These are phyloP conservation scores for Aspergillus caelatus DNA, from an alignment of 2,329 filamentous ascomycete species.

Conservation along the genomic window DNA sequence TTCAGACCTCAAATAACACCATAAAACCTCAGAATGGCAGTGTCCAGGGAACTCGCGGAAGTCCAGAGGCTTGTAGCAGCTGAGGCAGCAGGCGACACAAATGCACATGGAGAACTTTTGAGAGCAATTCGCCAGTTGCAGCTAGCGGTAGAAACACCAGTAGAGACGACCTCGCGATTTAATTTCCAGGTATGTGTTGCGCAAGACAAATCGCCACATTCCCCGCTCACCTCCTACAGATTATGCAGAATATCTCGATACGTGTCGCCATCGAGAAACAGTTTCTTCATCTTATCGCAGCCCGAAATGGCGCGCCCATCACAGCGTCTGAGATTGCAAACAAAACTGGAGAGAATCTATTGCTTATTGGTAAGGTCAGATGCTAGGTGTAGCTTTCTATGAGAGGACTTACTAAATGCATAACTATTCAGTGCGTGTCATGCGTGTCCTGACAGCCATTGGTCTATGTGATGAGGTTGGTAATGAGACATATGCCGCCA, in stretches of 20 bases:
- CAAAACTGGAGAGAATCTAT: constrained; percentile 12
- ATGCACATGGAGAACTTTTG: constrained; percentile 16
- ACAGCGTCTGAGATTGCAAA: constrained; percentile 14
- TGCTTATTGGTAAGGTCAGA: constrained; percentile 13
- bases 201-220: not conserved
- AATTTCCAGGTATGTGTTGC: constrained; percentile 17
- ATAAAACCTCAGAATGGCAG: constrained; percentile 4
- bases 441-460: constrained; percentile 22
- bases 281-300: constrained; percentile 14
- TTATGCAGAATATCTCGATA: constrained; percentile 21
- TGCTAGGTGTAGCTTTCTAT: not conserved
- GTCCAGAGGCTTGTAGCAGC: constrained; percentile 11
- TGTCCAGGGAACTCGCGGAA: constrained; percentile 8
- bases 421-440: constrained; percentile 15
- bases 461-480: constrained; percentile 19
- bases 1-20: not conserved
- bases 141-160: constrained; percentile 18
- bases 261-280: constrained; percentile 16
- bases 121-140: constrained; percentile 20
- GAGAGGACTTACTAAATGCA: not conserved
- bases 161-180: constrained; percentile 20
- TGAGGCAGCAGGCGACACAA: constrained; percentile 13
- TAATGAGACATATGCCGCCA: constrained; percentile 22
- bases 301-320: constrained; percentile 1
- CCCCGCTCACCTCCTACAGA: constrained; percentile 32